These are phyloP conservation scores for Smallanthus sonchifolius DNA, from an alignment of 129 eudicot genomes.

Conservation along the genomic window DNA sequence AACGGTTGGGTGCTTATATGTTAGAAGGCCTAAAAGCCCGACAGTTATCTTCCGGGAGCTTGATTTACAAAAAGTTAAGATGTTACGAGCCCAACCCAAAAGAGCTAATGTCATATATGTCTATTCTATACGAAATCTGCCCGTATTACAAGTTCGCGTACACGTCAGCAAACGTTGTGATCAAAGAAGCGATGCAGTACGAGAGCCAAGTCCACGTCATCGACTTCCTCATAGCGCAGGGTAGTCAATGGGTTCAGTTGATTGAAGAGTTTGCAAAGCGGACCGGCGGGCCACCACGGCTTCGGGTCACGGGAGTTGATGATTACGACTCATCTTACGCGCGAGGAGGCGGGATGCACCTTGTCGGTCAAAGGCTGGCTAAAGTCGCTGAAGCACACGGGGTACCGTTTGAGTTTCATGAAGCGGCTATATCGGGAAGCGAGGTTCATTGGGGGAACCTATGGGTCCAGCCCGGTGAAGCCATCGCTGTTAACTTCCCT, in stretches of 20 bases:
- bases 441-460: slow-evolving; percentile 44
- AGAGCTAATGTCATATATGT: slow-evolving; percentile 44
- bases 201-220: slow-evolving; percentile 47
- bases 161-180: slow-evolving; percentile 38
- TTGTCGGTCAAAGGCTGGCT: slow-evolving; percentile 43
- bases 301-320: slow-evolving; percentile 55
- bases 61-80: slow-evolving; percentile 48
- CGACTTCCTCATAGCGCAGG: slow-evolving; percentile 48
- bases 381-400: slow-evolving; percentile 49
- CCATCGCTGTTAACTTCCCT: slow-evolving; percentile 51
- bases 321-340: slow-evolving; percentile 52
- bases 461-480: slow-evolving; percentile 38
- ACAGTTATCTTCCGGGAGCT: slow-evolving; percentile 35
- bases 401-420: slow-evolving; percentile 68
- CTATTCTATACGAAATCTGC: slow-evolving; percentile 37
- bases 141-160: slow-evolving; percentile 51
- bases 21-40: slow-evolving; percentile 58
- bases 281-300: slow-evolving; percentile 52
- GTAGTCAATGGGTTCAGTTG: slow-evolving; percentile 55
- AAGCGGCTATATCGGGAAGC: slow-evolving; percentile 53
- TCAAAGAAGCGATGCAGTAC: slow-evolving; percentile 38
- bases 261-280: slow-evolving; percentile 39
- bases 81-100: slow-evolving; percentile 48
- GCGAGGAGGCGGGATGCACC: slow-evolving; percentile 50
- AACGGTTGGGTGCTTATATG: slow-evolving; percentile 57